Evolutionary conservation across 495 filamentous ascomycete genomes (phyloP), one percentile per base, ranked within the genome.

Genomic region (Rhypophila decipiens): DNA sequence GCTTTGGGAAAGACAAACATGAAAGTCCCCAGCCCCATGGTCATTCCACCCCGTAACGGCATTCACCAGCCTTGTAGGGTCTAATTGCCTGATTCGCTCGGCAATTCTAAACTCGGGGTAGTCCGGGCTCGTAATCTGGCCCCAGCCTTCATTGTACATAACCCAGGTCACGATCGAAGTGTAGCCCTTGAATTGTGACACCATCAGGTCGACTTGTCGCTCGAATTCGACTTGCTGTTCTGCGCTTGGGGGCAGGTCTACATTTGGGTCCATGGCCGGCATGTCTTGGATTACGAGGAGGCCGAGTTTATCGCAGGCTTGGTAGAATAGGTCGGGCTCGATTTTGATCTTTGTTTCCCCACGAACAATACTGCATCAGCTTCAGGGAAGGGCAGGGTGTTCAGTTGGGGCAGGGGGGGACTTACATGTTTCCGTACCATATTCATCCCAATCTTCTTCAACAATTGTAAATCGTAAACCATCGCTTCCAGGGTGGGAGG

Each of bases 341-440:
- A 85, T 71, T 70, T 86, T 86, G 66, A 86, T 84, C 76, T 82
- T n/a, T n/a, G n/a, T n/a, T n/a, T n/a, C n/a, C n/a, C n/a, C n/a
- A n/a, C n/a, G n/a, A n/a, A n/a, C n/a, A n/a, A n/a, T n/a, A n/a
- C n/a, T 38, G 46, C 34, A 27, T 31, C 7, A 29, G 5, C 23
- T 1, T 4, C 15, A 10, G 12, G 18, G n/a, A 5, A 13, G 39
- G 35, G 7, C 4, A 7, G 21, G 21, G 5, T n/a, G 20, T 7
- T 38, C n/a, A 0, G 39, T 42, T 1, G 4, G 10, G 20, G 18
- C 11, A 20, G 38, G 38, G 2, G 5, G 3, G 10, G 5, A 59
- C 76, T 58, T 60, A 80, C 77, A 51, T 86, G 83, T 59, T 86
- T 86, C 8, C 83, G 74, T 22, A 85, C 59, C 74, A 76, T 79